Evolutionary conservation across 2,329 filamentous ascomycete species (phyloP), one percentile per base, ranked within the genome.

Genomic region (Beauveria caledonica): DNA sequence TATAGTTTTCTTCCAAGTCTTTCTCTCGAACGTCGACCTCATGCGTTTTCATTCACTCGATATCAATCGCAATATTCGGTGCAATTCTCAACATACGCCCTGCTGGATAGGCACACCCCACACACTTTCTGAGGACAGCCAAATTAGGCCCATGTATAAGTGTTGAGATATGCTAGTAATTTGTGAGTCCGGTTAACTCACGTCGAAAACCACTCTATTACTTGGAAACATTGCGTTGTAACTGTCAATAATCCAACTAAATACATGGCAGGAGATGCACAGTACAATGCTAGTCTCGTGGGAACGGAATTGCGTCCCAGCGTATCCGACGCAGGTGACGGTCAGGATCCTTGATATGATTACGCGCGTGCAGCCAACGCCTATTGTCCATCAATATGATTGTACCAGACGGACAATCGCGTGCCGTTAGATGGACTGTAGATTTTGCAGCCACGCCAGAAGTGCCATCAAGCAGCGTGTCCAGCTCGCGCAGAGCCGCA

Each of bases 271-370:
- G 13, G 15, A 53, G 7, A n/a, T 8, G 25, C 8, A n/a, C 25
- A 19, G 15, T n/a, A 2, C 11, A 3, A 23, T 17, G 9, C 33
- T 40, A 49, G n/a, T 49, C 54, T 21, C 45, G 23, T 17, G 54
- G 54, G 27, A 73, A 73, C 2, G 69, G 64, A 29, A 65, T 50
- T 5, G 68, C 71, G 48, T 73, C 70, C 72, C 72, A 74, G 8
- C 72, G 68, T 3, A 74, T 67, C 1, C 72, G 69, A 4, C 72
- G 70, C 4, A 74, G 64, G 49, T 74, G 72, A 48, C 72, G 69
- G 27, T 67, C 65, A 2, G 71, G 68, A 61, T 74, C 72, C 19
- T 63, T 69, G 59, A 74, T 65, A 4, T 68, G 33, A 21, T 68
- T 71, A 25, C 72, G 61, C 13, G 71, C 66, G 57, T 74, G 72